phyloP scores from a whole-genome alignment of 2,329 filamentous ascomycete genomes.

The Chaetomiaceae sp. region DNA sequence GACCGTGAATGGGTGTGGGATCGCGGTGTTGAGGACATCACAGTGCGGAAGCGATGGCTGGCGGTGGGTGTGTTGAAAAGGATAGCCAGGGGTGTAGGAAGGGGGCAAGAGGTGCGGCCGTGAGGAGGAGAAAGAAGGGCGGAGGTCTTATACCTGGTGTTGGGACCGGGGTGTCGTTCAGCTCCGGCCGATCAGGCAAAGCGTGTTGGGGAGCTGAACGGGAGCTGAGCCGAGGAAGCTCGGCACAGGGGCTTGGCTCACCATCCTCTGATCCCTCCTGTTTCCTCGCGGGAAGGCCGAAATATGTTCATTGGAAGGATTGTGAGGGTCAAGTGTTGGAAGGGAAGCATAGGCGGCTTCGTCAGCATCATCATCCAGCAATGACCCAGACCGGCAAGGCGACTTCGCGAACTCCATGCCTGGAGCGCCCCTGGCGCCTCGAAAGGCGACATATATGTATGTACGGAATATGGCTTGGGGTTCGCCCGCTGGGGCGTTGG shows the following conservation, averaged over 20 bases:
- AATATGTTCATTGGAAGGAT: no score
- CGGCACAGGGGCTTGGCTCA: neutral
- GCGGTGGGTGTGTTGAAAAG: conserved; percentile 52
- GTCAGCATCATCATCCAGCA: no score
- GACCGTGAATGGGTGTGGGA: conserved; percentile 58
- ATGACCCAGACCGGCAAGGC: no score
- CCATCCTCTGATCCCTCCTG: no score
- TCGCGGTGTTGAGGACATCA: conserved; percentile 56
- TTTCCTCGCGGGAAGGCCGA: no score
- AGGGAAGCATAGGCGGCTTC: no score
- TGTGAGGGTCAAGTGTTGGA: no score
- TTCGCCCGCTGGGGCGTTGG: no score
- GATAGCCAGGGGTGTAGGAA: conserved; percentile 10
- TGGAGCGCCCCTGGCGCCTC: no score
- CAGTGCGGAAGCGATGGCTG: conserved; percentile 66
- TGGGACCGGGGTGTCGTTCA: conserved; percentile 7
- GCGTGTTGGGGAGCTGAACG: neutral
- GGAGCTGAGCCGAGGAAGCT: conserved; percentile 2
- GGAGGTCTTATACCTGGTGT: conserved; percentile 4
- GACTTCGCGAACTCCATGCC: no score
- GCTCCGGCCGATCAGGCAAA: conserved; percentile 4
- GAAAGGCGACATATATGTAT: no score
- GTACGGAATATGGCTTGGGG: no score
- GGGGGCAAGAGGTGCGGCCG: neutral
- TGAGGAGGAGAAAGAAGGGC: neutral